Percentiles rank a stretch among this genome's conserved stretches.
phyloP scores from a whole-genome alignment of 805 yeast genomes.

The Millerozyma miso region DNA sequence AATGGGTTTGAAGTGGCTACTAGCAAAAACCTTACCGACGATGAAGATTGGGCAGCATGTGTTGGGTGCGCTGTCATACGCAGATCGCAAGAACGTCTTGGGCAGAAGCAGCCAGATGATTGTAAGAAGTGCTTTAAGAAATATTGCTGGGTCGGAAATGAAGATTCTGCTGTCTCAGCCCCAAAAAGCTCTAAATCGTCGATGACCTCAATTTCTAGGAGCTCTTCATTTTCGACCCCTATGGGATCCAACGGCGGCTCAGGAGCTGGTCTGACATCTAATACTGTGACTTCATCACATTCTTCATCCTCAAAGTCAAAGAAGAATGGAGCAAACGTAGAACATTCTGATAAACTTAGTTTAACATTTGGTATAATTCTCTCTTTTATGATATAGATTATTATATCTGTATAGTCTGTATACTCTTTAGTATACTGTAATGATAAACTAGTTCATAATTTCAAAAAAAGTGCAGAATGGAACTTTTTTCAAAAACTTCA shows the following conservation, averaged over 20 bases:
- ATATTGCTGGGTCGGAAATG: slow-evolving; percentile 30
- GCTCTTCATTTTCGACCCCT: background rate
- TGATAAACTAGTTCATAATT: no score
- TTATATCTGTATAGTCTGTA: no score
- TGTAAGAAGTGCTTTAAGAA: slow-evolving; percentile 32
- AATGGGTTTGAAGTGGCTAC: slow-evolving; percentile 36
- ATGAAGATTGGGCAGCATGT: slow-evolving; percentile 33
- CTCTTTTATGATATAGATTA: no score
- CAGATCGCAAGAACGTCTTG: slow-evolving; percentile 38
- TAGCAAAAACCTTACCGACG: slow-evolving; percentile 32
- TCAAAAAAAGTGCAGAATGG: no score
- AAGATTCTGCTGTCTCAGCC: slow-evolving; percentile 1
- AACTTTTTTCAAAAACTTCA: background rate
- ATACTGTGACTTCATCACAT: background rate
- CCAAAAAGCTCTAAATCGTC: background rate
- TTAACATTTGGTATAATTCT: no score
- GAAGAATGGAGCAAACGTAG: background rate
- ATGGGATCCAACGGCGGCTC: background rate
- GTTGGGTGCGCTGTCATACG: slow-evolving; percentile 39
- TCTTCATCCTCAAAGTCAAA: background rate
- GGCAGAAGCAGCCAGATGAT: slow-evolving; percentile 30
- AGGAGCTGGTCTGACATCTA: background rate
- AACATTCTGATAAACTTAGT: background rate
- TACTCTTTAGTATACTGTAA: no score
- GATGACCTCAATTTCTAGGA: background rate